Percentiles rank a stretch among this genome's conserved stretches.
Evolutionary conservation across 2,329 filamentous ascomycete species (phyloP).

Genomic region (Harringtonia aguacate): DNA sequence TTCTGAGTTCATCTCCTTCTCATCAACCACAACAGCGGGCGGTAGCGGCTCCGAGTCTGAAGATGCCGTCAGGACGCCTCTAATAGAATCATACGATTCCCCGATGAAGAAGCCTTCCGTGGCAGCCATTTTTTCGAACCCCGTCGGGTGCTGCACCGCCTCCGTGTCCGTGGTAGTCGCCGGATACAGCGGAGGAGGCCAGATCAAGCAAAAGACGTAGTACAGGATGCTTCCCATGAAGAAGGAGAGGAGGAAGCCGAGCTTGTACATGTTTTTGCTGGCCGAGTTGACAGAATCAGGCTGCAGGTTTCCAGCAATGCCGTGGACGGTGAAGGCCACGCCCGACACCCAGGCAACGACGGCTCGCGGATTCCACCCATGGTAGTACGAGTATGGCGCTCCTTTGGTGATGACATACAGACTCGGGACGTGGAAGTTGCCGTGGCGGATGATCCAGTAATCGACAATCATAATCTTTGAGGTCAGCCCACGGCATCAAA

Average conservation of each 20-base stretch:
- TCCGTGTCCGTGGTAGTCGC: not conserved
- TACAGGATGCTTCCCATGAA: conserved; percentile 17
- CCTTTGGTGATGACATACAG: not conserved
- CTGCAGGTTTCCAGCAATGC: conserved; percentile 21
- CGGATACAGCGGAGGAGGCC: conserved; percentile 8
- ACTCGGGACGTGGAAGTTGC: conserved; percentile 6
- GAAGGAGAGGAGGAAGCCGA: conserved; percentile 22
- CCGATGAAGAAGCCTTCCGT: conserved; percentile 5
- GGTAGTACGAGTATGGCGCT: conserved; percentile 16
- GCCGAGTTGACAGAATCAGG: conserved; percentile 15
- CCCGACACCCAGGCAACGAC: conserved; percentile 21
- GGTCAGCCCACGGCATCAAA: not conserved
- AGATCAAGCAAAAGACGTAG: conserved; percentile 11
- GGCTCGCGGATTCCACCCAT: conserved; percentile 22
- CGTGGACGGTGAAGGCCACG: conserved; percentile 22
- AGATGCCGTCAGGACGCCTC: conserved; percentile 2
- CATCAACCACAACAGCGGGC: too few relatives aligned
- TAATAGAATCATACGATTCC: conserved; percentile 4
- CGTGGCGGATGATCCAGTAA: conserved; percentile 13
- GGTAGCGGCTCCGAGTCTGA: too few relatives aligned
- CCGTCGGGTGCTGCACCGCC: not conserved
- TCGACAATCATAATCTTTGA: conserved; percentile 7
- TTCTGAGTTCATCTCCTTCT: too few relatives aligned
- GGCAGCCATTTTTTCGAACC: conserved; percentile 4
- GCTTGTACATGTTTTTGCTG: conserved; percentile 20